Base-by-base conservation (phyloP, 1,284 basidiomycete genomes). In the Tilletia walkeri region DNA sequence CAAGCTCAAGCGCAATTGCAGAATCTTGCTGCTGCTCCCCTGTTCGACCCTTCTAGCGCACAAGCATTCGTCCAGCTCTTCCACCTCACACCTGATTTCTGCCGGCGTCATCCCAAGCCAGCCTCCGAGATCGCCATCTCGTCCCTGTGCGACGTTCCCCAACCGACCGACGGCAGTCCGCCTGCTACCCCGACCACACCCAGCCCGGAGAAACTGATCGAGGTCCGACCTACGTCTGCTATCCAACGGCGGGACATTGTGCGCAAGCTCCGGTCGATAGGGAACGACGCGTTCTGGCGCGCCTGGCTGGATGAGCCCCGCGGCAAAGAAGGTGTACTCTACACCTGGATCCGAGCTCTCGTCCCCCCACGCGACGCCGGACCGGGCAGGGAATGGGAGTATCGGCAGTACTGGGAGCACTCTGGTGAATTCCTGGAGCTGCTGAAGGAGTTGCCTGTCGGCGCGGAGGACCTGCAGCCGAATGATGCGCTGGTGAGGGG, bases 81-180 rank as follows among this genome's bases (percentile, higher is more conserved):
- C 59, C 30, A 63, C 59, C 36, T 63, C 18, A 34, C 14, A 3
- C 59, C 30, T 3, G 59, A 63, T 14, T 63, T 63, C 59, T 63
- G 59, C 36, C 34, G 36, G 9, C 59, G 36, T 16, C 39, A 38
- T 16, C 59, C 59, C 14, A 63, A 41, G 14, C 59, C 59, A 16
- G 34, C 59, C 4, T 24, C 59, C 12, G 59, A 63, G 59, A 63
- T 63, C 18, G 59, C 59, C 18, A 63, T 63, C 9, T 14, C 30
- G 9, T 63, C 59, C 9, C 59, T 63, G 36, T 63, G 59, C 36
- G 59, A 38, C 16, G 2, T 63, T 10, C 59, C 34, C 14, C 24
- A 30, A 30, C 14, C 41, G 41, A 45, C 41, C 41, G 41, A 14
- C 41, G 41, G 14, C 6, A 14, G 9, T 7, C 6, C 41, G 1